Base-by-base conservation (phyloP, 768 basidiomycete genomes). In the Suillus lakei region DNA sequence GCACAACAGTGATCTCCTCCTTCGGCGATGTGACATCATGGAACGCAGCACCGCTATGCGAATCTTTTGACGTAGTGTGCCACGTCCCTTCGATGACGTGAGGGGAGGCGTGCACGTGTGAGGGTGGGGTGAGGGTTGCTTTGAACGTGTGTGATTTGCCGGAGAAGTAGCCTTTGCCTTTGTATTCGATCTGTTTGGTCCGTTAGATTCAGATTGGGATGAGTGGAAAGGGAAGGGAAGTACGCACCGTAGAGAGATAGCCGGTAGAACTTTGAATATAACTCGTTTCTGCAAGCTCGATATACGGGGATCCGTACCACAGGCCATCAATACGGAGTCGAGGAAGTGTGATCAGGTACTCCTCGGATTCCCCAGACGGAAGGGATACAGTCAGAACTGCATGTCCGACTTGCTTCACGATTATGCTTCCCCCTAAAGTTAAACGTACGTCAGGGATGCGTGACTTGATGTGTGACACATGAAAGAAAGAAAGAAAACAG, bases 101-200 rank as follows among this genome's bases (percentile, higher is more conserved):
- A 67, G 87, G 80, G 43, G 76, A 73, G 44, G 75, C 72, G n/a
- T 74, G 76, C 61, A 66, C 76, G 69, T 79, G 77, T 53, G 83
- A 80, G 48, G 86, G 82, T 13, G 86, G 86, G 0, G 84, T 75
- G n/a, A 95, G 76, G 1, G 83, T 83, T 12, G 97, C 95, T 77
- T 95, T 96, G 87, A 96, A 98, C 4, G n/a, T n/a, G 80, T 99
- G 97, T 4, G 93, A 88, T 76, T 95, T 96, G 63, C 97, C 96
- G 41, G 88, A 87, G 76, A 98, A 94, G 81, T 96, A 99, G 32
- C 96, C 97, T 73, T 94, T 95, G 77, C 96, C 97, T 74, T 95
- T 95, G 84, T 97, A 99, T 69, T 97, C 94, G 76, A 98, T 90
- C 75, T 84, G 69, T n/a, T 73, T 62, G 79, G 73, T 64, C 76